Percentiles rank a stretch among this genome's conserved stretches.
Conservation (phyloP, 306 rosid species). For the Cercis canadensis region DNA sequence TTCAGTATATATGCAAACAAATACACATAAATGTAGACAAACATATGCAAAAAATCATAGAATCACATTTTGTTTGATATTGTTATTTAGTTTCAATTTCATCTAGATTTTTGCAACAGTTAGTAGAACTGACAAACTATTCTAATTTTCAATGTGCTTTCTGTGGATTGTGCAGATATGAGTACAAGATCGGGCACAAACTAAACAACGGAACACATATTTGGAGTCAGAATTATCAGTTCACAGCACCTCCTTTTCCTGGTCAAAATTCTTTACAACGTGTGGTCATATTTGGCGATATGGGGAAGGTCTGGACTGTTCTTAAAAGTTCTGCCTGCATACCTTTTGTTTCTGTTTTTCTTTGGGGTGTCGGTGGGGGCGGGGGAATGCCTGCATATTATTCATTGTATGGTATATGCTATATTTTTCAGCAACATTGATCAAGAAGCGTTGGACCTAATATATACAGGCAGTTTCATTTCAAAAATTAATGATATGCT, state of each 20-base stretch:
- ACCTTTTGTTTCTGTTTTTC: not conserved
- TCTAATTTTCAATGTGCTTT: conserved; percentile 1
- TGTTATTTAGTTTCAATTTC: not conserved
- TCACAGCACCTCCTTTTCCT: conserved; percentile 87
- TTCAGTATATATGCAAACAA: not conserved
- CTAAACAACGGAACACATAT: conserved; percentile 63
- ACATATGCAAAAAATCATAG: not conserved
- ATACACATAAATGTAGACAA: not conserved
- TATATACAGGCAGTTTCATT: conserved; percentile 13
- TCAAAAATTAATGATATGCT: conserved; percentile 13
- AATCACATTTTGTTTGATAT: conserved; percentile 17
- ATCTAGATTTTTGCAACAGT: not conserved
- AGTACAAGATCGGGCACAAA: conserved; percentile 79
- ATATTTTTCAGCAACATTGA: too few relatives aligned
- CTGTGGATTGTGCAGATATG: conserved; percentile 55
- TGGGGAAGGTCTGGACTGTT: conserved; percentile 83
- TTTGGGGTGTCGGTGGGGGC: too few relatives aligned
- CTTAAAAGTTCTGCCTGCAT: conserved; percentile 10
- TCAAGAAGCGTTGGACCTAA: conserved; percentile 2
- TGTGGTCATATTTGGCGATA: conserved; percentile 85
- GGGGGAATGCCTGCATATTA: too few relatives aligned
- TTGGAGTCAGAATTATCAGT: conserved; percentile 69
- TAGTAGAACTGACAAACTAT: not conserved
- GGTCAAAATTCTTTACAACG: conserved; percentile 86
- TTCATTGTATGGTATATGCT: too few relatives aligned